Evolutionary conservation across 1,284 basidiomycete species (phyloP).

Genomic region (Rhodotorula mucilaginosa): DNA sequence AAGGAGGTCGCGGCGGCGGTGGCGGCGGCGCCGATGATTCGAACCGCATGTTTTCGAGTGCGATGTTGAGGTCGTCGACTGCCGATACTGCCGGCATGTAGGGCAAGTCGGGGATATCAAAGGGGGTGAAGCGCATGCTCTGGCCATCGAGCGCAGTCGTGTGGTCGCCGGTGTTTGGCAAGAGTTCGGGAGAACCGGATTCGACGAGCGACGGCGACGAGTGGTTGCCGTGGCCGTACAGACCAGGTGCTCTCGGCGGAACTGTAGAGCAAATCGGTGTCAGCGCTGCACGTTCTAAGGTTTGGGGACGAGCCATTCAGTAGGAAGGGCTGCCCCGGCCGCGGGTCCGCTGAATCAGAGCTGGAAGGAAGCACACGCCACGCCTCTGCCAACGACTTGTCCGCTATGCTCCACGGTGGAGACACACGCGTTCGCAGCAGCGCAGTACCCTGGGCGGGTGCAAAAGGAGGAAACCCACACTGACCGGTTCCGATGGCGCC

Average conservation of each 20-base stretch:
- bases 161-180: slow-evolving; percentile 5
- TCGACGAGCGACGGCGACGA: slow-evolving; percentile 35
- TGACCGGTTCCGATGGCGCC: slow-evolving; percentile 30
- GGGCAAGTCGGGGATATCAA: slow-evolving; percentile 25
- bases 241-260: slow-evolving; percentile 17
- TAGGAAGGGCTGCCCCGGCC: too few species aligned
- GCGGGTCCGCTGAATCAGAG: too few species aligned
- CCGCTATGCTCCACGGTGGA: too few species aligned
- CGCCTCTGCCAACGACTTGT: too few species aligned
- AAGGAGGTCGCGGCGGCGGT: not conserved
- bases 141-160: not conserved
- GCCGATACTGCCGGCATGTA: slow-evolving; percentile 17
- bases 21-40: slow-evolving; percentile 17
- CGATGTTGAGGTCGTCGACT: slow-evolving; percentile 39
- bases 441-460: too few species aligned
- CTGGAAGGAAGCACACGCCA: too few species aligned
- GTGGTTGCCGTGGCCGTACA: slow-evolving; percentile 39
- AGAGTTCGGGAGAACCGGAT: not conserved
- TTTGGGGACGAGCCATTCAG: too few species aligned
- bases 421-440: too few species aligned
- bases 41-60: slow-evolving; percentile 39
- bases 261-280: not conserved
- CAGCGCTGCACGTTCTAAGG: not conserved
- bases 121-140: slow-evolving; percentile 11
- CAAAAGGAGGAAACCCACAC: not conserved